Base-by-base conservation (phyloP, 2,329 filamentous ascomycete species). In the Ophiostoma triangulosporum region DNA sequence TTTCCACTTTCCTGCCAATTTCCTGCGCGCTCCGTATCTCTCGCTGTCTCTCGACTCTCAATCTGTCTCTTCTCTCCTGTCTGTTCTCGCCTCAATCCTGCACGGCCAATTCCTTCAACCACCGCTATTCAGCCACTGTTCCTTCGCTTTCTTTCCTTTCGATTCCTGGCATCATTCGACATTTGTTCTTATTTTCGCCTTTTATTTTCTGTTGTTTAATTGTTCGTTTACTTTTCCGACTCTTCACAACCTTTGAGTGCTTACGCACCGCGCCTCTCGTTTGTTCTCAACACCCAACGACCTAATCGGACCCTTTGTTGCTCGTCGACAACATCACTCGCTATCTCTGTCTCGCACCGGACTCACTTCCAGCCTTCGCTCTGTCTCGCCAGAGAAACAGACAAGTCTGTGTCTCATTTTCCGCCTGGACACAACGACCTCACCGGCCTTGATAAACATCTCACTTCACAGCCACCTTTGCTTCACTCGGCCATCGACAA, bases 211-310 rank as follows among this genome's bases (percentile, higher is more conserved):
- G 24, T 26, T 14, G 15, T 48, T 52, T 38, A 15, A 15, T 35
- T 12, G 9, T 27, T 20, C 9, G 3, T 27, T 45, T 7, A 15
- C 14, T 45, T 43, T 52, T 12, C 17, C 35, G 14, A n/a, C 35
- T 49, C 27, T 29, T 48, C 35, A 8, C 14, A 22, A 14, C 52
- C 50, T 52, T 38, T 29, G 46, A 20, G 50, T 48, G 38, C 36
- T 52, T 50, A 3, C 48, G 48, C 54, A 53, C 54, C 54, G 54
- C 45, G 54, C 51, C 54, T 56, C 48, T 57, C 55, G 22, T 56
- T 56, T 51, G 27, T 29, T 53, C 32, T 12, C 20, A 40, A 46
- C 32, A 26, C 29, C 27, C 53, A 24, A 45, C 20, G 24, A 22
- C 32, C 20, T 48, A 26, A 46, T 51, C 51, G 14, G 6, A 35